Evolutionary conservation across 352 stramenopile genomes (phyloP).

Genomic region (Lagenidium sp.): DNA sequence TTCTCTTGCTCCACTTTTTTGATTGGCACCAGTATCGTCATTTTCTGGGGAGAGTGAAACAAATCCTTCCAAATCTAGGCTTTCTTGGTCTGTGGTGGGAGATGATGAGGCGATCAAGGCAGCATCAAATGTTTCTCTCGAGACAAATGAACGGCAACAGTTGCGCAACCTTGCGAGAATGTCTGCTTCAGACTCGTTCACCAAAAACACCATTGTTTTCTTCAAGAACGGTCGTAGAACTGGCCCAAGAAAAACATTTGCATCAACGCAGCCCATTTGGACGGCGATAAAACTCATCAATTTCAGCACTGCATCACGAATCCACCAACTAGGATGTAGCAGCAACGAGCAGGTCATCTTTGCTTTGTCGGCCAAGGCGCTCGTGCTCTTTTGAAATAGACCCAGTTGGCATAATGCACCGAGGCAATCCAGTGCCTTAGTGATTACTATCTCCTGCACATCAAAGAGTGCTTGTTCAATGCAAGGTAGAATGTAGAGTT

Average conservation of each 20-base stretch:
- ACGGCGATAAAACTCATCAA: slow-evolving; percentile 81
- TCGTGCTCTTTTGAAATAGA: slow-evolving; percentile 85
- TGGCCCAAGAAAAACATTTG: slow-evolving; percentile 88
- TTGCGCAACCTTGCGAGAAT: slow-evolving; percentile 48
- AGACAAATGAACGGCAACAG: slow-evolving; percentile 59
- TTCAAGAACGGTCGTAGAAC: slow-evolving; percentile 86
- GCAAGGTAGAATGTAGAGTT: slow-evolving; percentile 96
- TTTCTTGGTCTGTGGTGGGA: slow-evolving; percentile 21
- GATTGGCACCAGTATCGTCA: slow-evolving; percentile 1
- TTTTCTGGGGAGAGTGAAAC: slow-evolving; percentile 3
- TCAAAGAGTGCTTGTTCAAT: slow-evolving; percentile 97
- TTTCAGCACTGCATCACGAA: slow-evolving; percentile 74
- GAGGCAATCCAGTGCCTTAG: slow-evolving; percentile 89
- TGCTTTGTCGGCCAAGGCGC: slow-evolving; percentile 75
- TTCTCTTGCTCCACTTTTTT: slow-evolving; percentile 20
- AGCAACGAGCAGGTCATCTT: slow-evolving; percentile 80
- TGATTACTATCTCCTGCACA: slow-evolving; percentile 94
- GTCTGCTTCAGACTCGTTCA: slow-evolving; percentile 41
- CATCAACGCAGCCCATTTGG: slow-evolving; percentile 85
- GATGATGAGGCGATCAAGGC: slow-evolving; percentile 49
- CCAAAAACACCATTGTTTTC: slow-evolving; percentile 74
- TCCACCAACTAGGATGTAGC: slow-evolving; percentile 86
- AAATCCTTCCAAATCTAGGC: slow-evolving; percentile 11
- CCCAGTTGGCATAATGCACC: slow-evolving; percentile 86
- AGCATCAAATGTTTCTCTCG: slow-evolving; percentile 79